Evolutionary conservation across 371 early-diverging fungal genomes (phyloP), one percentile per base, ranked within the genome.

Genomic region (Mortierella sp.): DNA sequence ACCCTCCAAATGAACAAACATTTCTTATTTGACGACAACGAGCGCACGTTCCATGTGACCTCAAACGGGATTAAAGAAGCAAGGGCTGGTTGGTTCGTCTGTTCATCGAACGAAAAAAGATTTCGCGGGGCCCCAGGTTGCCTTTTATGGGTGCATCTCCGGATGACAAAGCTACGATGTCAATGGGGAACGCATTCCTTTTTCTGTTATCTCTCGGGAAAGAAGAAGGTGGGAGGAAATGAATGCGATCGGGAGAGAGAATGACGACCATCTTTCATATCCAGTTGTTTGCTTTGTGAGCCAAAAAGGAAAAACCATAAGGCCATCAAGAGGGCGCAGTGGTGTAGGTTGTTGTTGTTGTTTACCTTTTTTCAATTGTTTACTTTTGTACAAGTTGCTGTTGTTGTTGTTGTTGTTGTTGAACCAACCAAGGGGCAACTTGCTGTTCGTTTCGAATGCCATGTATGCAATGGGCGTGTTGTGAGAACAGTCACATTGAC

Each of bases 1-100:
- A n/a, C n/a, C n/a, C n/a, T n/a, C n/a, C 19, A 70, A 65, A 68
- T 14, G 31, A 63, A 63, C 10, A 50, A 47, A 47, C 28, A 4
- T 38, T 38, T 19, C 9, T 34, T 65, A 31, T 34, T 38, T 65
- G 34, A 63, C 34, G 48, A 48, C 13, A 31, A 50, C 31, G 16
- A 38, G 68, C 42, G 68, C 68, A 68, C 68, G 68, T 42, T 68
- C 68, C 68, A 68, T 42, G 42, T 68, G 68, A 24, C 68, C 38
- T 34, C 38, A 68, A 14, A 38, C 34, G 24, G 14, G 54, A 52
- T 11, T 31, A 72, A 11, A 4, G 28, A 28, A 58, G 58, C 0
- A 60, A 16, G 63, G 38, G 63, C 63, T 63, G 34, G 63, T 34
- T 63, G 28, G 63, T 24, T 55, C 24, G 55, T 50, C 16, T 50